These are phyloP conservation scores for Echria macrotheca DNA, from an alignment of 495 filamentous ascomycete species.

Conservation along the genomic window DNA sequence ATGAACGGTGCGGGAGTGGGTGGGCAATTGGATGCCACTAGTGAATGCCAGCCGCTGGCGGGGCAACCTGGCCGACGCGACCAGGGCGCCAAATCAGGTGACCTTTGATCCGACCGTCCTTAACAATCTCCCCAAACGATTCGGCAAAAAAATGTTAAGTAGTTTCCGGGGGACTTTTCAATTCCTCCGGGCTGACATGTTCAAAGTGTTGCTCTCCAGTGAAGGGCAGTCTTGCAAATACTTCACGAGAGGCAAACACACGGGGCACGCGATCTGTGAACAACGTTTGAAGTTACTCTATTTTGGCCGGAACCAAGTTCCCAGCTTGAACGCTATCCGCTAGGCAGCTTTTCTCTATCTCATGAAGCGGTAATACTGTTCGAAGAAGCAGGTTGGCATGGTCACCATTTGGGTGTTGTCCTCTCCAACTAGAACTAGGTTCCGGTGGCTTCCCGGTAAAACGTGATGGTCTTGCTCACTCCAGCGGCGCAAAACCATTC, in stretches of 20 bases:
- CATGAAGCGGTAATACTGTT: too few species aligned
- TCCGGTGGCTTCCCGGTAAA: conserved; percentile 89
- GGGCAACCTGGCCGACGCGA: conserved; percentile 26
- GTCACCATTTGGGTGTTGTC: too few species aligned
- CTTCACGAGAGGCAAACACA: not conserved
- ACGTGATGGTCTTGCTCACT: conserved; percentile 69
- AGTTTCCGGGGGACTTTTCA: not conserved
- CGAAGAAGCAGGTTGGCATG: too few species aligned
- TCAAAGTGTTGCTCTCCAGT: too few species aligned
- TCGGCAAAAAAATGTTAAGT: not conserved
- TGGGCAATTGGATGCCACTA: too few species aligned
- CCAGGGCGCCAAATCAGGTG: conserved; percentile 25
- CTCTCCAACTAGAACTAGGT: too few species aligned
- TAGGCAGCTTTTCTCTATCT: too few species aligned
- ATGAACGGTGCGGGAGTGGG: not conserved
- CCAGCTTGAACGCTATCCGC: too few species aligned
- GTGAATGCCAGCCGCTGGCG: conserved; percentile 20
- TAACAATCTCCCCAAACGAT: not conserved
- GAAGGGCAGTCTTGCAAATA: too few species aligned
- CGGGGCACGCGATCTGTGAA: not conserved
- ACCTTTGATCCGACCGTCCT: not conserved
- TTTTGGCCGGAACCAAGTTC: too few species aligned
- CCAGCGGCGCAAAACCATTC: conserved; percentile 87
- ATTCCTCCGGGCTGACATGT: not conserved
- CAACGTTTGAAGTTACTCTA: not conserved